Conservation (phyloP, 2,329 filamentous ascomycete genomes). For the Stachybotrys chartarum region DNA sequence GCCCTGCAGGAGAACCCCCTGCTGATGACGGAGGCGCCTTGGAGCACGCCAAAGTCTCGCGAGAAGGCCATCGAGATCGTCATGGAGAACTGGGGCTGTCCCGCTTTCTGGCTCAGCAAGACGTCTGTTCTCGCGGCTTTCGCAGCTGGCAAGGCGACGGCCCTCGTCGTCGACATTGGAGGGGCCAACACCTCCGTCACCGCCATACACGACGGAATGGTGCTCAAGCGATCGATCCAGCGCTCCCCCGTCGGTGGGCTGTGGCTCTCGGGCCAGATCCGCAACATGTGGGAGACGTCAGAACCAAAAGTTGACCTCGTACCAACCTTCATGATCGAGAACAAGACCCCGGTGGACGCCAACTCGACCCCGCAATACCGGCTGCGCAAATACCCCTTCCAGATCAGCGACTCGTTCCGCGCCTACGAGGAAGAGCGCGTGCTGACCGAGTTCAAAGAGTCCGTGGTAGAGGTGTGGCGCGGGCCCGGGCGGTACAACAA, state of each 20-base stretch:
- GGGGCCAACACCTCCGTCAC: constrained; percentile 84
- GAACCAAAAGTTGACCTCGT: constrained; percentile 66
- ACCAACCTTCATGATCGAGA: constrained; percentile 81
- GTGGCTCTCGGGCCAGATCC: constrained; percentile 84
- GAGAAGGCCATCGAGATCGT: constrained; percentile 94
- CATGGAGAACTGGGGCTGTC: constrained; percentile 94
- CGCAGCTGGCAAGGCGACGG: constrained; percentile 86
- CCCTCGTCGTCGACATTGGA: constrained; percentile 86
- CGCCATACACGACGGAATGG: constrained; percentile 89
- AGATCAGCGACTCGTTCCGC: constrained; percentile 64
- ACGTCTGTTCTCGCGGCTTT: constrained; percentile 88
- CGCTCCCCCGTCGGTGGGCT: constrained; percentile 80
- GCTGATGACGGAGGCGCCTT: constrained; percentile 88
- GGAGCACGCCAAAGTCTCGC: constrained; percentile 80
- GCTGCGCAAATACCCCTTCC: constrained; percentile 60
- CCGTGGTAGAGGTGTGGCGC: constrained; percentile 88
- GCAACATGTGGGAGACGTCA: constrained; percentile 65
- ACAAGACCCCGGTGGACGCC: constrained; percentile 84
- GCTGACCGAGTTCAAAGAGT: constrained; percentile 95
- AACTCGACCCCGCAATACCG: constrained; percentile 70
- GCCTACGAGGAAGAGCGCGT: constrained; percentile 86
- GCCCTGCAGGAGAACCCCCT: constrained; percentile 83
- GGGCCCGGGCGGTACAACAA: constrained; percentile 62
- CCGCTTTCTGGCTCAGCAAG: constrained; percentile 88
- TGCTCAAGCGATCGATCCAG: constrained; percentile 83